These are phyloP conservation scores for Cruciata laevipes DNA, from an alignment of 257 asterid genomes.

Conservation along the genomic window DNA sequence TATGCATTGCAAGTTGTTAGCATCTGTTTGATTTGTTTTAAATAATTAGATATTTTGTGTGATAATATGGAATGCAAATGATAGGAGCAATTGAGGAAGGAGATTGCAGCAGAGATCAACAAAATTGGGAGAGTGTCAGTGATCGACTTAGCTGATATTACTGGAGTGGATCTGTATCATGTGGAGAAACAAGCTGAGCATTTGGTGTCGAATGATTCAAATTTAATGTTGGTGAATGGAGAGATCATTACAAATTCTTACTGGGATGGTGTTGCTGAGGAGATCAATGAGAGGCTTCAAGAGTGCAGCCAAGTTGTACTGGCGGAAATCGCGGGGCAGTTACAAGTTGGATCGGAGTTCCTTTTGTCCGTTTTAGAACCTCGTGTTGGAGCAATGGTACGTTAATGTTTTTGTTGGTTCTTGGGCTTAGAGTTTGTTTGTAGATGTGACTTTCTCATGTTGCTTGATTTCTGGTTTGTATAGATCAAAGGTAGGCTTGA, in stretches of 20 bases:
- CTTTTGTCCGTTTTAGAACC: conserved; percentile 72
- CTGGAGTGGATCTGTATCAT: conserved; percentile 77
- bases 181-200: conserved; percentile 77
- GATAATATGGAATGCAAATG: conserved; percentile 22
- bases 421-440: neutral
- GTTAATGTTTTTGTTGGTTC: neutral
- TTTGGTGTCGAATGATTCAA: conserved; percentile 56
- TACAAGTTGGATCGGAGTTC: conserved; percentile 87
- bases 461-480: conserved; percentile 18
- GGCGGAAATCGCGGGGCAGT: conserved; percentile 92
- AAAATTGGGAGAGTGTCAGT: conserved; percentile 69
- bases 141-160: conserved; percentile 75
- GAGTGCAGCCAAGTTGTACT: conserved; percentile 92
- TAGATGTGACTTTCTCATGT: conserved; percentile 7
- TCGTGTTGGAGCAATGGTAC: conserved; percentile 85
- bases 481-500: conserved; percentile 97
- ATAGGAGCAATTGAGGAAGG: conserved; percentile 88
- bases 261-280: conserved; percentile 88
- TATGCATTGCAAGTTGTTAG: neutral
- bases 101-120: conserved; percentile 50
- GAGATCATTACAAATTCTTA: conserved; percentile 73
- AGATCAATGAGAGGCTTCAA: conserved; percentile 89
- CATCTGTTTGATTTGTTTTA: neutral
- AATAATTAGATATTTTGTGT: neutral
- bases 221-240: conserved; percentile 79